These are phyloP conservation scores for Pseudotulostoma volvatum DNA, from an alignment of 495 filamentous ascomycete species.

Conservation along the genomic window DNA sequence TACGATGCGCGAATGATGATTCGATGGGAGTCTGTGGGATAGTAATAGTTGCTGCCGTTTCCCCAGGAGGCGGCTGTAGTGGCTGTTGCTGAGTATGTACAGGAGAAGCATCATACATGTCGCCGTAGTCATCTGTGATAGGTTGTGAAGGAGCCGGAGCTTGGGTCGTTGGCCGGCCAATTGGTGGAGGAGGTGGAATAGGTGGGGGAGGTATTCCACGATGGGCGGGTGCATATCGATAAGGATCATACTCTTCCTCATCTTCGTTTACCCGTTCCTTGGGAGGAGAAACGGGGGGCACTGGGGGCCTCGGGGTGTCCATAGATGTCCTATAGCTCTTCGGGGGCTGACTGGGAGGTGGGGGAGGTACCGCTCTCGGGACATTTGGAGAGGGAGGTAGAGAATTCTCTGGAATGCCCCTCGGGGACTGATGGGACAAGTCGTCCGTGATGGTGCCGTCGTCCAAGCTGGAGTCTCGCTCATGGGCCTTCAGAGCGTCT, in stretches of 20 bases:
- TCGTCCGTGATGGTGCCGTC: slow-evolving; percentile 39
- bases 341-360: slow-evolving; percentile 34
- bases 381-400: slow-evolving; percentile 41
- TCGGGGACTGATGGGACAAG: slow-evolving; percentile 29
- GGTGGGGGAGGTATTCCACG: slow-evolving; percentile 3
- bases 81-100: slow-evolving; percentile 20
- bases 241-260: slow-evolving; percentile 61
- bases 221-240: slow-evolving; percentile 42
- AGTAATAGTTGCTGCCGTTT: slow-evolving; percentile 25
- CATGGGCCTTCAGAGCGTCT: slow-evolving; percentile 76
- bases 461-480: slow-evolving; percentile 55
- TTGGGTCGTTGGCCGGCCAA: slow-evolving; percentile 7
- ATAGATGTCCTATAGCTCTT: slow-evolving; percentile 11
- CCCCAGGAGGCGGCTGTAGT: slow-evolving; percentile 4
- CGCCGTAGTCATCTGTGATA: slow-evolving; percentile 25
- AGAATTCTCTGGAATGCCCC: slow-evolving; percentile 30
- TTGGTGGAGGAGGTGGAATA: slow-evolving; percentile 16
- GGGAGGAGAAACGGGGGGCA: slow-evolving; percentile 45
- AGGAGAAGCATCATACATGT: slow-evolving; percentile 37
- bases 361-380: slow-evolving; percentile 37
- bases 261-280: slow-evolving; percentile 30
- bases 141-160: slow-evolving; percentile 16
- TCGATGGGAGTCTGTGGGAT: slow-evolving; percentile 20
- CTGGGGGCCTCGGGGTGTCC: slow-evolving; percentile 17
- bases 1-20: slow-evolving; percentile 27